These are phyloP conservation scores for Karstenula rhodostoma DNA, from an alignment of 2,329 filamentous ascomycete species.

Conservation along the genomic window DNA sequence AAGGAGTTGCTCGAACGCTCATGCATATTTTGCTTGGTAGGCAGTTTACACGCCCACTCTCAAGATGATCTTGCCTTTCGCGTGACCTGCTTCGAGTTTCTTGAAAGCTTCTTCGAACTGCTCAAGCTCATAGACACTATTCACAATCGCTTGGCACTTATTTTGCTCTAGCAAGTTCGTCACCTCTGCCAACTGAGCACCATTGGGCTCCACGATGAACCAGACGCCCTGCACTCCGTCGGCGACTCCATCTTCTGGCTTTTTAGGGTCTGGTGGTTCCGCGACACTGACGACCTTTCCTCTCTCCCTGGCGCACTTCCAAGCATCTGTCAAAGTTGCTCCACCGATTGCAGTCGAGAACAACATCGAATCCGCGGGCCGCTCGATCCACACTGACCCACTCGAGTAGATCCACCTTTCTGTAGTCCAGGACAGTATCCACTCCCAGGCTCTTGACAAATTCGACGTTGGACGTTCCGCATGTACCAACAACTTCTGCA, in stretches of 20 bases:
- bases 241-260: slow-evolving; percentile 37
- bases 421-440: slow-evolving; percentile 53
- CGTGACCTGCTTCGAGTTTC: slow-evolving; percentile 50
- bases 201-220: slow-evolving; percentile 53
- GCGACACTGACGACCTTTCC: slow-evolving; percentile 53
- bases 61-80: slow-evolving; percentile 36
- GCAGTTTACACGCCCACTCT: slow-evolving; percentile 15
- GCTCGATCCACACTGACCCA: slow-evolving; percentile 44
- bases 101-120: slow-evolving; percentile 52
- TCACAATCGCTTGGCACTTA: slow-evolving; percentile 47
- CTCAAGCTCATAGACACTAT: slow-evolving; percentile 54
- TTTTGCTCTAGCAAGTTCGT: slow-evolving; percentile 51
- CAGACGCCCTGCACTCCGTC: slow-evolving; percentile 48
- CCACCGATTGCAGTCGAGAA: slow-evolving; percentile 57
- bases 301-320: slow-evolving; percentile 50
- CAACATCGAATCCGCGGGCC: slow-evolving; percentile 50
- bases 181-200: slow-evolving; percentile 48
- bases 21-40: background rate
- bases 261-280: slow-evolving; percentile 43
- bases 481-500: slow-evolving; percentile 52
- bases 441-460: slow-evolving; percentile 54
- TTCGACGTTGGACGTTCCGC: slow-evolving; percentile 49
- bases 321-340: slow-evolving; percentile 52
- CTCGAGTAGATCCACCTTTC: slow-evolving; percentile 33
- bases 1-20: background rate